Percentiles rank a stretch among this genome's conserved stretches.
Conservation (phyloP, 1,284 basidiomycete genomes). For the Puccinia novopanici region DNA sequence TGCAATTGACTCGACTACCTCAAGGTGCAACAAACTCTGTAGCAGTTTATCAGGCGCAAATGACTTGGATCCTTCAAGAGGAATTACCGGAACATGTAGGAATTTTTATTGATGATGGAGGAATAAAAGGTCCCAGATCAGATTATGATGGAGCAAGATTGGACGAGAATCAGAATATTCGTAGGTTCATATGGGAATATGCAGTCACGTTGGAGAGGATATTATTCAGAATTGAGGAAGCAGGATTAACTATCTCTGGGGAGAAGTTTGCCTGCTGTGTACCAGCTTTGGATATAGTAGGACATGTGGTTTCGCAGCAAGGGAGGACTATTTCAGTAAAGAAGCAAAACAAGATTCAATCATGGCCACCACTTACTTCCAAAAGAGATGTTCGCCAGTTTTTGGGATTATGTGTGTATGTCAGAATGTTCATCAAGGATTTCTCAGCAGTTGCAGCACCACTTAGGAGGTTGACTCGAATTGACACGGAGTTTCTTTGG, state of each 20-base stretch:
- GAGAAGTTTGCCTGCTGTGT: too few species aligned
- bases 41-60: slow-evolving; percentile 32
- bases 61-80: slow-evolving; percentile 29
- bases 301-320: slow-evolving; percentile 33
- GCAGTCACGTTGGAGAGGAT: slow-evolving; percentile 12
- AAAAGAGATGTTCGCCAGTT: too few species aligned
- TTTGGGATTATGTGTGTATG: too few species aligned
- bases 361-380: too few species aligned
- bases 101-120: slow-evolving; percentile 32
- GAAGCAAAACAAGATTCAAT: too few species aligned
- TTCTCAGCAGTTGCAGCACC: too few species aligned
- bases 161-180: background rate
- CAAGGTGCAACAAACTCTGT: slow-evolving; percentile 9
- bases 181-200: slow-evolving; percentile 34
- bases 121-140: slow-evolving; percentile 21
- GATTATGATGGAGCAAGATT: background rate
- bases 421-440: too few species aligned
- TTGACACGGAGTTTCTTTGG: too few species aligned
- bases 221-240: slow-evolving; percentile 37
- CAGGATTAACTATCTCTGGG: too few species aligned
- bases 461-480: too few species aligned
- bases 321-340: too few species aligned
- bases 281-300: slow-evolving; percentile 38
- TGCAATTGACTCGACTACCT: too few species aligned
- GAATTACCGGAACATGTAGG: slow-evolving; percentile 18